Evolutionary conservation across 495 filamentous ascomycete genomes (phyloP).

Genomic region (Penicillium chermesinum): DNA sequence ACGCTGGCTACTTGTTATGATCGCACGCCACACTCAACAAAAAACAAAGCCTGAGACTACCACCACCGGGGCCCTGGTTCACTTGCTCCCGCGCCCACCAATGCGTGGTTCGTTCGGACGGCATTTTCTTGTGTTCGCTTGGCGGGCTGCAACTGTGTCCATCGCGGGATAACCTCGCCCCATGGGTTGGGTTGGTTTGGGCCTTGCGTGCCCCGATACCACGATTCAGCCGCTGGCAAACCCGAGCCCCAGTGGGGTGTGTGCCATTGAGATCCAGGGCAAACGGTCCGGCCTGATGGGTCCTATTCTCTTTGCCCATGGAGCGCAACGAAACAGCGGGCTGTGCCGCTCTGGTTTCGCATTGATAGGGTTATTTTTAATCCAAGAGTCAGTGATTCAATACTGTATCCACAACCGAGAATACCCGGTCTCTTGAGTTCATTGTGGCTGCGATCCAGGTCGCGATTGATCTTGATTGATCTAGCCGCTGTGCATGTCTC

Average conservation of each 20-base stretch:
- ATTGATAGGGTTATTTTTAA: background rate
- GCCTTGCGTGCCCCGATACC: background rate
- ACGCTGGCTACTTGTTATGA: too few relatives aligned
- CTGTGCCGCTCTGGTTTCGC: background rate
- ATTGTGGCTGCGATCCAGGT: background rate
- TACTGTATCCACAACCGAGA: background rate
- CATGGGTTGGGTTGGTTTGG: background rate
- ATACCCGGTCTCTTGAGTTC: background rate
- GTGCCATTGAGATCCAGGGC: background rate
- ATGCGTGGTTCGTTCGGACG: too few relatives aligned
- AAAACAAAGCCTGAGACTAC: too few relatives aligned
- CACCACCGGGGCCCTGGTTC: too few relatives aligned
- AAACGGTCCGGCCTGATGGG: background rate
- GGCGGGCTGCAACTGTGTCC: too few relatives aligned
- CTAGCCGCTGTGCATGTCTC: background rate
- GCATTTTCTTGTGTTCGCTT: too few relatives aligned
- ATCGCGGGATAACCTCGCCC: background rate
- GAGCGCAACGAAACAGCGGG: background rate
- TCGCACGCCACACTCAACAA: too few relatives aligned
- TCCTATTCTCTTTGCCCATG: background rate
- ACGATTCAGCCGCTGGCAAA: background rate
- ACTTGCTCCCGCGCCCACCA: too few relatives aligned
- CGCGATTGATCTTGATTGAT: background rate
- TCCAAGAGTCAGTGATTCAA: background rate
- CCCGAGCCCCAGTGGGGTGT: background rate